These are phyloP conservation scores for Aspergillus steynii DNA, from an alignment of 495 filamentous ascomycete species.

Conservation along the genomic window DNA sequence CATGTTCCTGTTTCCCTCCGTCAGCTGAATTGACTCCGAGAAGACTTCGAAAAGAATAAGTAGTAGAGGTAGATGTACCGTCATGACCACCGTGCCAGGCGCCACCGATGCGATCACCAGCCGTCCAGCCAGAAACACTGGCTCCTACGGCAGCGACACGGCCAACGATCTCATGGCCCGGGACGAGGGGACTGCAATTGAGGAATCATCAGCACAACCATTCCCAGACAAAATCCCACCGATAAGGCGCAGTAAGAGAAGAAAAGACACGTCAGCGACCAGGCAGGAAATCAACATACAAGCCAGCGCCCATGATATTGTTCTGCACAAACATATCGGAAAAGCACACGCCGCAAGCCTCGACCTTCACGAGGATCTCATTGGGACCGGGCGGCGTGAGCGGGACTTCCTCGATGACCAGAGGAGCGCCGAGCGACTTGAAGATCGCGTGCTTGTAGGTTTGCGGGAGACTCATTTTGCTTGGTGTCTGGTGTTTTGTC, in stretches of 20 bases:
- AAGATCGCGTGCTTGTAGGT: constrained; percentile 52
- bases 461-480: constrained; percentile 39
- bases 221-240: not conserved
- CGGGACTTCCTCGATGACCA: constrained; percentile 44
- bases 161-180: constrained; percentile 57
- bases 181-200: constrained; percentile 41
- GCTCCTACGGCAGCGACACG: constrained; percentile 51
- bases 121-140: constrained; percentile 41
- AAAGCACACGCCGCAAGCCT: constrained; percentile 56
- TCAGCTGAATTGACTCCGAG: no score
- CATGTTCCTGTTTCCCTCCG: constrained; percentile 32
- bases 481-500: not conserved
- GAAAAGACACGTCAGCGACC: not conserved
- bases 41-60: not conserved
- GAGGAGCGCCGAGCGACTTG: constrained; percentile 31
- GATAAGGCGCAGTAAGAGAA: no score
- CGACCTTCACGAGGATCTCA: constrained; percentile 54
- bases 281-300: constrained; percentile 21
- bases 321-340: constrained; percentile 40
- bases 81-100: constrained; percentile 58
- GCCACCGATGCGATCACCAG: constrained; percentile 53
- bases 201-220: not conserved
- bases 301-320: constrained; percentile 41
- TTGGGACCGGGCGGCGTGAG: constrained; percentile 40
- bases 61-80: constrained; percentile 15